Evolutionary conservation across 176 grass and related monocot species (phyloP).

Genomic region (Hyparrhenia diplandra): DNA sequence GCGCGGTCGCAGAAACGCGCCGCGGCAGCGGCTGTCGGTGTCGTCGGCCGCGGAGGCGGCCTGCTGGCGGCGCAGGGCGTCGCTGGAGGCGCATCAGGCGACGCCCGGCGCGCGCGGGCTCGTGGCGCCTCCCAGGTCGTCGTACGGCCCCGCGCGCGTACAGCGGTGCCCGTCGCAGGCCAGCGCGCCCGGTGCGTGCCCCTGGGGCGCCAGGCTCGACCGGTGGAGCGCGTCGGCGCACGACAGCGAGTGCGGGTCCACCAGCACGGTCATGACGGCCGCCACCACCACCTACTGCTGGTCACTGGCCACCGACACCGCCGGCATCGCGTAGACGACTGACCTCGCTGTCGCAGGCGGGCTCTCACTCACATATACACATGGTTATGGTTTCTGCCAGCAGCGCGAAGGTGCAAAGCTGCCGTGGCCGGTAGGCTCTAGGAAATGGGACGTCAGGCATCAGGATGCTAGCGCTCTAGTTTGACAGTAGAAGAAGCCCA

Average conservation of each 20-base stretch:
- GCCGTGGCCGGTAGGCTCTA: background rate
- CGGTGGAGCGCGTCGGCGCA: slow-evolving; percentile 55
- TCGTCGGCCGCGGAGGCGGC: slow-evolving; percentile 26
- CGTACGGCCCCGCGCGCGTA: slow-evolving; percentile 15
- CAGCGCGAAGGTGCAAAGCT: background rate
- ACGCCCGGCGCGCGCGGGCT: background rate
- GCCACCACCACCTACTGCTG: slow-evolving; percentile 56
- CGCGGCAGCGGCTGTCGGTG: slow-evolving; percentile 53
- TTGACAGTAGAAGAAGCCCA: background rate
- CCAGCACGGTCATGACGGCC: slow-evolving; percentile 70
- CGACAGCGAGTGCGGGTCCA: slow-evolving; percentile 79
- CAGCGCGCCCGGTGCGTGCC: slow-evolving; percentile 36
- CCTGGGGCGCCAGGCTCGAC: slow-evolving; percentile 65
- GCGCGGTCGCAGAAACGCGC: slow-evolving; percentile 71
- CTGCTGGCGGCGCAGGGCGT: slow-evolving; percentile 41
- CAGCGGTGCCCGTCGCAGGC: slow-evolving; percentile 50
- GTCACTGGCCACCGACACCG: slow-evolving; percentile 30
- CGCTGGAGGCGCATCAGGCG: slow-evolving; percentile 40
- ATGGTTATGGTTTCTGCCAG: background rate
- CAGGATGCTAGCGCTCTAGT: background rate
- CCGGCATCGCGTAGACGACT: slow-evolving; percentile 36
- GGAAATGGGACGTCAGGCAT: background rate
- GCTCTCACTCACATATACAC: background rate
- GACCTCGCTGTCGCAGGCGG: background rate
- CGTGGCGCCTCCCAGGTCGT: background rate